A percentile compares a stretch with the other conserved stretches of the same genome.
Evolutionary conservation across 305 asterid genomes (phyloP).

Genomic region (Solanum chacoense): DNA sequence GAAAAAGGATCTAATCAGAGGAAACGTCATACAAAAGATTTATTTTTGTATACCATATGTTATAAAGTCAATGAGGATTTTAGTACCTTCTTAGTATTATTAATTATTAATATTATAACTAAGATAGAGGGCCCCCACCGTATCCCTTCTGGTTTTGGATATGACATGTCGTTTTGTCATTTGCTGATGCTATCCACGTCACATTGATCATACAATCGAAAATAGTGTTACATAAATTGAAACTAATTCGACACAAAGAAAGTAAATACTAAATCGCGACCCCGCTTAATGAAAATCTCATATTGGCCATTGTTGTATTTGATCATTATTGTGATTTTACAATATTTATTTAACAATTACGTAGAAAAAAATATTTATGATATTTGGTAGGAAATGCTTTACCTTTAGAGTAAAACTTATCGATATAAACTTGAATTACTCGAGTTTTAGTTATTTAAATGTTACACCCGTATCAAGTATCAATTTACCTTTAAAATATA

Average conservation of each 20-base stretch:
- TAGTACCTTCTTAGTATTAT: not conserved
- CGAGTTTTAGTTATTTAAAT: not conserved
- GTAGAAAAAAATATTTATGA: not conserved
- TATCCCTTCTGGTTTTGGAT: not conserved
- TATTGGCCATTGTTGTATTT: not conserved
- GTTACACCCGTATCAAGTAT: not conserved
- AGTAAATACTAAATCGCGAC: not conserved
- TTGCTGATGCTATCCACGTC: not conserved
- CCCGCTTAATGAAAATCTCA: not conserved
- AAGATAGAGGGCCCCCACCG: not conserved
- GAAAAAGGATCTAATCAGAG: conserved; percentile 12
- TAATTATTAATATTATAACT: not conserved
- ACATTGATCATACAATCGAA: not conserved
- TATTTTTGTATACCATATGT: not conserved
- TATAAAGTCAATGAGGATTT: conserved; percentile 14
- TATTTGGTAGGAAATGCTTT: not conserved
- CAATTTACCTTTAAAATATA: not conserved
- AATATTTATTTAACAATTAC: not conserved
- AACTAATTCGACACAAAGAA: not conserved
- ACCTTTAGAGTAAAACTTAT: not conserved
- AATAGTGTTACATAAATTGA: not conserved
- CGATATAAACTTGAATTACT: not conserved
- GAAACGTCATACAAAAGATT: conserved; percentile 17
- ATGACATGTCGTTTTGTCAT: conserved; percentile 1
- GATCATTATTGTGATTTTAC: not conserved